A percentile compares a stretch with the other conserved stretches of the same genome.
Evolutionary conservation across 306 rosid species (phyloP).

Genomic region (Sicyos edulis): DNA sequence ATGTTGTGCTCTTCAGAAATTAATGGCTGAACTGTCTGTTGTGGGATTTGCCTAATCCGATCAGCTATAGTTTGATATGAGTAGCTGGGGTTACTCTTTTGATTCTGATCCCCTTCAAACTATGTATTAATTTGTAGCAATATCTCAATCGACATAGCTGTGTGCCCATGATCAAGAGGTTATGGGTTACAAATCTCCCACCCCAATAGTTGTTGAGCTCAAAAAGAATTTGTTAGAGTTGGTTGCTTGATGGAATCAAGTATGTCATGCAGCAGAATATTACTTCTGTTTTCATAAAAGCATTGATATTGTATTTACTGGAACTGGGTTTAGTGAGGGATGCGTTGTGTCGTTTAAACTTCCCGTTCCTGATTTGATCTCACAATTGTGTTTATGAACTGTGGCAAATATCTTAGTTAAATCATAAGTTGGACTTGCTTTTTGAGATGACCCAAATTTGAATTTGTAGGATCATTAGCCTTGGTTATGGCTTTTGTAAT

Average conservation of each 20-base stretch:
- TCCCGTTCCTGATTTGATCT: not conserved
- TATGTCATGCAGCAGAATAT: not conserved
- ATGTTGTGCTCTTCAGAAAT: not conserved
- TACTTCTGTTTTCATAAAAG: not conserved
- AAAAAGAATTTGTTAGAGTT: not conserved
- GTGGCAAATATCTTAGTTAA: not conserved
- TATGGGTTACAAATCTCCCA: no score
- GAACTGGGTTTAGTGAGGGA: not conserved
- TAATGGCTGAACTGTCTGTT: conserved; percentile 10
- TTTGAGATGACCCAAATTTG: conserved; percentile 2
- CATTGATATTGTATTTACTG: not conserved
- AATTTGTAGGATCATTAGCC: not conserved
- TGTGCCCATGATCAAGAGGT: no score
- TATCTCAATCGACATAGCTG: no score
- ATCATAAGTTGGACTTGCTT: not conserved
- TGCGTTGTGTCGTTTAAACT: no score
- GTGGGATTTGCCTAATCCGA: not conserved
- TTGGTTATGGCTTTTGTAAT: conserved; percentile 18
- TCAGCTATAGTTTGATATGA: not conserved
- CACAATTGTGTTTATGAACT: no score
- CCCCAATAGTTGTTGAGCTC: no score
- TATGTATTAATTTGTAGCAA: not conserved
- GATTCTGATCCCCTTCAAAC: not conserved
- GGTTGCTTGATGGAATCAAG: not conserved
- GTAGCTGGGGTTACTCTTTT: not conserved